Percentiles rank a stretch among this genome's conserved stretches.
Conservation (phyloP, 257 asterid genomes). For the Hygrophila difformis region DNA sequence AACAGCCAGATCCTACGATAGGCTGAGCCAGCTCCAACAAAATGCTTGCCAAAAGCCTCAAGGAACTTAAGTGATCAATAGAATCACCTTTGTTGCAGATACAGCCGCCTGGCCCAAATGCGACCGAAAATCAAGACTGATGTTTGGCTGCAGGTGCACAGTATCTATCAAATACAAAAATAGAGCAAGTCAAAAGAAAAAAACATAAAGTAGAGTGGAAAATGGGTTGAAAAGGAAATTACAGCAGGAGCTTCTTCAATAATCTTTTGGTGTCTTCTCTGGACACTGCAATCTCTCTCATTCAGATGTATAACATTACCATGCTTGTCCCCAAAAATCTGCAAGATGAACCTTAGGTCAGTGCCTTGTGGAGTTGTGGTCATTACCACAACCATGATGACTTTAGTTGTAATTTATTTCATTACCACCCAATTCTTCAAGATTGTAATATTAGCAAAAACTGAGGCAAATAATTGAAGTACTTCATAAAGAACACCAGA, state of each 20-base stretch:
- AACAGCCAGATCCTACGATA: too few relatives aligned
- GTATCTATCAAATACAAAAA: constrained; percentile 17
- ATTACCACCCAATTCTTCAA: constrained; percentile 5
- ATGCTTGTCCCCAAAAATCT: constrained; percentile 91
- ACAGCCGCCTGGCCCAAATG: constrained; percentile 97
- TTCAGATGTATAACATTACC: constrained; percentile 83
- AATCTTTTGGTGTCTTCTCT: constrained; percentile 98
- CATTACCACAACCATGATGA: too few relatives aligned
- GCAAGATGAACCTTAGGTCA: constrained; percentile 15
- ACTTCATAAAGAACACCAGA: too few relatives aligned
- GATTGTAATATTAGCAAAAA: too few relatives aligned
- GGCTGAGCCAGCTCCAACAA: too few relatives aligned
- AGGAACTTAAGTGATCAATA: too few relatives aligned
- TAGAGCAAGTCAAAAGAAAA: constrained; percentile 15
- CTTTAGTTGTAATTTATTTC: constrained; percentile 5
- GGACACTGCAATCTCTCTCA: constrained; percentile 98
- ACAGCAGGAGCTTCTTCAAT: constrained; percentile 99
- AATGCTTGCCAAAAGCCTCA: too few relatives aligned
- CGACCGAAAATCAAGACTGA: constrained; percentile 52
- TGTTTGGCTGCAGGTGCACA: constrained; percentile 65
- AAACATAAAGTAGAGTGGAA: constrained; percentile 16
- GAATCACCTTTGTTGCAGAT: constrained; percentile 93
- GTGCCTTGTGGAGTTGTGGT: background rate
- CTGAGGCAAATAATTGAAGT: too few relatives aligned
- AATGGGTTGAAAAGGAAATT: constrained; percentile 23